Evolutionary conservation across 176 grass and related monocot genomes (phyloP).

Genomic region (Aegilops speltoides): DNA sequence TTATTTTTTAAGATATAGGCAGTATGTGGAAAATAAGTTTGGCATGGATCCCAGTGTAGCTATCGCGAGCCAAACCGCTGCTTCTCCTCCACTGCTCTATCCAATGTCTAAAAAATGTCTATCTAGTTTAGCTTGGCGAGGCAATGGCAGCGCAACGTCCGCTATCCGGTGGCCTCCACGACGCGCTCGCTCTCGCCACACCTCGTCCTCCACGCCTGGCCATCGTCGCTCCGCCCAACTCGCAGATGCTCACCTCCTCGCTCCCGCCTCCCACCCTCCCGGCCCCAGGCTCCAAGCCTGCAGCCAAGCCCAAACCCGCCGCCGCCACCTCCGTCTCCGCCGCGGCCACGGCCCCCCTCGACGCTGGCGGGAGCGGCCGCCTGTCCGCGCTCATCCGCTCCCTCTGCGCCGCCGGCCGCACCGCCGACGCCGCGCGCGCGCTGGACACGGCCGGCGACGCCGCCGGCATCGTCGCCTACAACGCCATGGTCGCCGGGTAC

Average conservation of each 20-base stretch:
- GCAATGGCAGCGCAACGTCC: not conserved
- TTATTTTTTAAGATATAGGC: no score
- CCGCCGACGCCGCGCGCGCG: conserved; percentile 35
- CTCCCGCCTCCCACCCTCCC: conserved; percentile 32
- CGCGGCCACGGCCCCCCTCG: not conserved
- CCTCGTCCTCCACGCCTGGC: not conserved
- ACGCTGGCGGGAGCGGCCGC: not conserved
- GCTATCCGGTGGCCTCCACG: not conserved
- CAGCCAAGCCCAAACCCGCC: conserved; percentile 23
- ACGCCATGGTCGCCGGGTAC: conserved; percentile 42
- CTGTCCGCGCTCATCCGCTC: conserved; percentile 45
- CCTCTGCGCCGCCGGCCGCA: conserved; percentile 37
- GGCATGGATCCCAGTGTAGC: no score
- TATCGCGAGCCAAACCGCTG: not conserved
- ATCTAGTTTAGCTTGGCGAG: not conserved
- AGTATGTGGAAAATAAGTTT: no score
- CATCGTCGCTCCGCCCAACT: not conserved
- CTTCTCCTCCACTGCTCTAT: not conserved
- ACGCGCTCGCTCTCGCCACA: not conserved
- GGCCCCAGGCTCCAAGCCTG: not conserved
- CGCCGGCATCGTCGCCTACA: conserved; percentile 42
- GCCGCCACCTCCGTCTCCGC: not conserved
- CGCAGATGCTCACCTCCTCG: conserved; percentile 43
- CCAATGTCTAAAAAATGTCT: not conserved
- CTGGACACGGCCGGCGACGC: conserved; percentile 12